phyloP scores from a whole-genome alignment of 1,139 yeast species.

The Scheffersomyces illinoinensis region DNA sequence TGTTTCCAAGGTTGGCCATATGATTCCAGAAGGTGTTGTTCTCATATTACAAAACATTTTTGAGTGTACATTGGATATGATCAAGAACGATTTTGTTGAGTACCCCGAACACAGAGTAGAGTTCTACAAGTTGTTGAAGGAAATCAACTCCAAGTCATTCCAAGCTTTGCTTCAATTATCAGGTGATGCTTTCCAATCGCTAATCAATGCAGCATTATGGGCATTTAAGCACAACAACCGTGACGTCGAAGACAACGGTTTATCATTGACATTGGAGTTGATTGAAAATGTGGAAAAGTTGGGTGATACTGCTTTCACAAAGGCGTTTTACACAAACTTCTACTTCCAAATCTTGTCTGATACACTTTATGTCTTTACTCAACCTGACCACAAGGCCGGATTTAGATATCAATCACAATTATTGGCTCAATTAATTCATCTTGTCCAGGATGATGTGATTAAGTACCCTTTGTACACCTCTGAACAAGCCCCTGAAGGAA shows the following conservation, averaged over 20 bases:
- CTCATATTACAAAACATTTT: constrained; percentile 86
- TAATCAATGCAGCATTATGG: constrained; percentile 94
- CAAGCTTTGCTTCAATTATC: constrained; percentile 85
- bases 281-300: constrained; percentile 79
- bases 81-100: constrained; percentile 90
- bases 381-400: constrained; percentile 97
- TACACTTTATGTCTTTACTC: constrained; percentile 90
- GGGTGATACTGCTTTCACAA: constrained; percentile 75
- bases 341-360: constrained; percentile 89
- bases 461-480: constrained; percentile 72
- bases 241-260: constrained; percentile 91
- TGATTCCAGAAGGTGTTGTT: constrained; percentile 90
- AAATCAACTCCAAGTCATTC: constrained; percentile 83
- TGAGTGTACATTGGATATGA: constrained; percentile 93
- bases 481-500: constrained; percentile 80
- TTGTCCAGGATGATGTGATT: constrained; percentile 77
- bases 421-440: constrained; percentile 77
- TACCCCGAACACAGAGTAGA: constrained; percentile 98
- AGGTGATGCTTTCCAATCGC: constrained; percentile 87
- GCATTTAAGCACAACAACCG: constrained; percentile 96
- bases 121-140: constrained; percentile 85
- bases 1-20: constrained; percentile 80
- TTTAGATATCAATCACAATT: constrained; percentile 86
- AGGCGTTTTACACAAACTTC: constrained; percentile 84
- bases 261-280: constrained; percentile 77